These are phyloP conservation scores for Termitomyces sp. DNA, from an alignment of 768 basidiomycete species.

Conservation along the genomic window DNA sequence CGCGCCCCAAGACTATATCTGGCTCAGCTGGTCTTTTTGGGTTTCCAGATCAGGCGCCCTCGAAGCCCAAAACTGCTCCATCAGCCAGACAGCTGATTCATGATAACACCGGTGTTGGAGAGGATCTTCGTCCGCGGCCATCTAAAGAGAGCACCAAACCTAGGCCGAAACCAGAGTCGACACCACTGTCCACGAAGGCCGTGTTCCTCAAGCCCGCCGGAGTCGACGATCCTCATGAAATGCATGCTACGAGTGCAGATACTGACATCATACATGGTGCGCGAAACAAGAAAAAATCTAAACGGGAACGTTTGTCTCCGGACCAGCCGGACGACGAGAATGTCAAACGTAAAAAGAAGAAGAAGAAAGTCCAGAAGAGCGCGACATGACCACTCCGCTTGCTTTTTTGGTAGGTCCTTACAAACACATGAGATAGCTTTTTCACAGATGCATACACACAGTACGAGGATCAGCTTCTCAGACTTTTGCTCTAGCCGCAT, in stretches of 20 bases:
- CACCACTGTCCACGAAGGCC: neutral
- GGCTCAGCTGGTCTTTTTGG: constrained; percentile 18
- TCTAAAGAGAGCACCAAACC: constrained; percentile 9
- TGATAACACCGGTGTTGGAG: constrained; percentile 42
- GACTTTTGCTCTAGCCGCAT: neutral
- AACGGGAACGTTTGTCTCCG: constrained; percentile 22
- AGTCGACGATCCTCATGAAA: constrained; percentile 42
- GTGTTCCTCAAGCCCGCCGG: constrained; percentile 53
- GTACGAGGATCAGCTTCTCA: constrained; percentile 1
- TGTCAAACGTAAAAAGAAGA: constrained; percentile 31
- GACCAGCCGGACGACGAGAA: constrained; percentile 18
- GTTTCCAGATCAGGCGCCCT: constrained; percentile 16
- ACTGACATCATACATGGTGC: constrained; percentile 21
- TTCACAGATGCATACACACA: neutral
- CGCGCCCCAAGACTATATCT: constrained; percentile 20
- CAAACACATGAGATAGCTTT: neutral
- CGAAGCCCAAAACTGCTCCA: constrained; percentile 28
- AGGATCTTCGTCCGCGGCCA: constrained; percentile 39
- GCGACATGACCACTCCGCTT: constrained; percentile 1
- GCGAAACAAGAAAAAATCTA: constrained; percentile 22
- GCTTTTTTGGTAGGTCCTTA: neutral
- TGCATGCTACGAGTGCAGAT: constrained; percentile 1
- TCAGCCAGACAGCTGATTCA: constrained; percentile 41
- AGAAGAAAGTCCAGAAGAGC: constrained; percentile 15
- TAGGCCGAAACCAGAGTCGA: neutral